Base-by-base conservation (phyloP, 1,139 yeast genomes). In the Blastobotrys petasosporus region DNA sequence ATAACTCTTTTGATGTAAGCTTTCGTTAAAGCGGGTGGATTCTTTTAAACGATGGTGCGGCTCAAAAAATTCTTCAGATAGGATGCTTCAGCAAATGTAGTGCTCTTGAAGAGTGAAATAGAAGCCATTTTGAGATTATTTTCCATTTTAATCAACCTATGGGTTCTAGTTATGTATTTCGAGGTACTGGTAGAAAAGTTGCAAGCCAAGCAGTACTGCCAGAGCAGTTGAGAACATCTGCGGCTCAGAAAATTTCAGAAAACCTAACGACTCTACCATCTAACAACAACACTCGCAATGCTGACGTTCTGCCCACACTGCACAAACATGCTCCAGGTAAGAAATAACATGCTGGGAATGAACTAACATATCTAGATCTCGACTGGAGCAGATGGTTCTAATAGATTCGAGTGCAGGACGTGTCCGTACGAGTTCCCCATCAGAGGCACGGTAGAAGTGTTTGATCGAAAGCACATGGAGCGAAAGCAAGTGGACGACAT, bases 401-500 rank as follows among this genome's bases (percentile, higher is more conserved):
- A 59, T 48, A 68, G 81, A 45, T 82, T 92, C 58, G 82, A 85
- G 55, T 92, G 98, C 65, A 80, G 88, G 7, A 87, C 97, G 1
- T 92, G 98, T 63, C 97, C 97, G 0, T 92, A 92, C 59, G 94
- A 86, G 60, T 92, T 88, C 64, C 86, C 88, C 41, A 86, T 92
- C 45, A 75, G 75, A 39, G 95, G 92, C 10, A 57, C 57, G 16
- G 73, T 85, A 47, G 90, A 83, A 60, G 80, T 92, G 68, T 92
- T 73, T 65, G 97, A 90, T 63, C 74, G 97, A 50, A 87, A 85
- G 62, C 76, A 76, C 50, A 74, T 92, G 61, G 84, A 85, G 33
- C 74, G 95, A 62, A 92, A 92, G 61, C 85, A 87, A 57, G 94
- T 92, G 2, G 99, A 92, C 65, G 98, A 92, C 68, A 96, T 92